Conservation (phyloP, 306 rosid species). For the Acacia confusa region DNA sequence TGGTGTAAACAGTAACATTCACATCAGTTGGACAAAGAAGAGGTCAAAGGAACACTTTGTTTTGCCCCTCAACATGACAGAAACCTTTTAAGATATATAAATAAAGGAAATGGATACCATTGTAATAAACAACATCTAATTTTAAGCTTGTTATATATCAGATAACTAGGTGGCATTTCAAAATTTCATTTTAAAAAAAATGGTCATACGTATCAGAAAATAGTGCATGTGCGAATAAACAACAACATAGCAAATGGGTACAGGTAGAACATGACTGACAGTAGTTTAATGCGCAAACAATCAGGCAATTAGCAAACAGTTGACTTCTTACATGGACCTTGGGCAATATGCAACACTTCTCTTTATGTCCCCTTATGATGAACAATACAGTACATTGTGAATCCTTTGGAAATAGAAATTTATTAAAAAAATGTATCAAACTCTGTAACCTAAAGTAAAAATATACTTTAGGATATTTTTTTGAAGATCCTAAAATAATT, state of each 20-base stretch:
- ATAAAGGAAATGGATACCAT: background rate
- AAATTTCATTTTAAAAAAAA: conserved; percentile 1
- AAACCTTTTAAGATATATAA: conserved; percentile 1
- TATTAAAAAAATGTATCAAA: background rate
- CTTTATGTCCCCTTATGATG: conserved; percentile 5
- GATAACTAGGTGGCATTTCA: background rate
- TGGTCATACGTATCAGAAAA: background rate
- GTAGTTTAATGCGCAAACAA: background rate
- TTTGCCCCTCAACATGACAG: background rate
- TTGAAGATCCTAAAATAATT: too few relatives aligned
- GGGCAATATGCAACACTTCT: background rate
- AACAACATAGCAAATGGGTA: background rate
- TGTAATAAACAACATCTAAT: background rate
- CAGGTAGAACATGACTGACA: background rate
- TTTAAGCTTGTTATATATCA: background rate
- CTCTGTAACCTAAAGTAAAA: background rate
- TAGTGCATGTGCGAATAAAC: background rate
- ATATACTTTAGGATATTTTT: too few relatives aligned
- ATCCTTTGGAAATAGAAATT: background rate
- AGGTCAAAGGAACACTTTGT: background rate
- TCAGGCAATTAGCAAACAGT: conserved; percentile 8
- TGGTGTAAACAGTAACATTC: conserved; percentile 20
- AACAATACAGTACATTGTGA: background rate
- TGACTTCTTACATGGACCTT: background rate
- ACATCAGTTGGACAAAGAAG: conserved; percentile 1